Evolutionary conservation across 2,329 filamentous ascomycete species (phyloP), one percentile per base, ranked within the genome.

Genomic region (Ilyonectria destructans): DNA sequence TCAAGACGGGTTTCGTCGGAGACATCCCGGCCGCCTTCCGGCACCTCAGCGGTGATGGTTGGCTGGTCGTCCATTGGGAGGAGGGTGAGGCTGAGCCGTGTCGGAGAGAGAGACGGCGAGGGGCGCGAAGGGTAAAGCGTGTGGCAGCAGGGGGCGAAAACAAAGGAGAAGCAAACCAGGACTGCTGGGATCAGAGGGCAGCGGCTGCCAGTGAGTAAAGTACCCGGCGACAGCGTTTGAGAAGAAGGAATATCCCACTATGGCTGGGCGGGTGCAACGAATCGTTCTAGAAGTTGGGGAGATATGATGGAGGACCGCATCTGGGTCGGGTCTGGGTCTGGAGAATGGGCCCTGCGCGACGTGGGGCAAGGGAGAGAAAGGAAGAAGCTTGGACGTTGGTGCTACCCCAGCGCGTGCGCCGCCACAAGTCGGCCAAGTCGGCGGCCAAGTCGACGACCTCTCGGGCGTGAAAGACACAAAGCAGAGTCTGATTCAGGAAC

Each of bases 1-100:
- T 86, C 82, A 7, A 89, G 80, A 65, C 83, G 83, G 62, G 84
- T 81, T 76, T 89, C 87, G 55, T 87, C 83, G 80, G 82, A 81
- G 9, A 78, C 75, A 62, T 82, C 81, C 45, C 79, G 75, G 57
- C 69, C 71, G 35, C 66, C 71, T 58, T 67, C 68, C 40, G 65
- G 67, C 61, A 70, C 71, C 59, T 75, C 71, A 37, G 72, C 63
- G 29, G 70, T 62, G 49, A 49, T 57, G 46, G 71, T 52, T 68
- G 73, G 65, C 56, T 77, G 67, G 59, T 70, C 66, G 58, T 62
- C 71, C 75, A 77, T 77, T 40, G 55, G 45, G 62, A 29, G 35
- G 33, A 35, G 6, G 43, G 66, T 13, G 56, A 58, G 54, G 45
- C 51, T 48, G 55, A 65, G 57, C 37, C 43, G 56, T 31, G 49